Base-by-base conservation (phyloP, 805 yeast species). In the Saccharomycopsis fermentans region DNA sequence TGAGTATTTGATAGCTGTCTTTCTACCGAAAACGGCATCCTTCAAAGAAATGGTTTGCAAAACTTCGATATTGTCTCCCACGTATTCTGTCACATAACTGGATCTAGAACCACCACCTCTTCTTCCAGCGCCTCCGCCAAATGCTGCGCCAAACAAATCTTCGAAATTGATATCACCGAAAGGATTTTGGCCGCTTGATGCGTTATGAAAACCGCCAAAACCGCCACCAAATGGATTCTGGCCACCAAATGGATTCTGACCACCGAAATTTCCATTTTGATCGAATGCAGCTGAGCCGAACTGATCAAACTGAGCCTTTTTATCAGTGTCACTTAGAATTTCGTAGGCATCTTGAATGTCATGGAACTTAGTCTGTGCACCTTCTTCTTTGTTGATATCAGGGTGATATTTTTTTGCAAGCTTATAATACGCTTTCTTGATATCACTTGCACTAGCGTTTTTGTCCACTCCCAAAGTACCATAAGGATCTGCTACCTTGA, bases 381-480 rank as follows among this genome's bases (percentile, higher is more conserved):
- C 92, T 27, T 81, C 80, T 63, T 88, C 97, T 71, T 92, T 94
- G 71, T 92, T 94, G 52, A 94, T 88, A 74, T 94, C 99, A 0
- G 99, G 99, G 71, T 94, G 99, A 71, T 77, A 90, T 70, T 92
- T 81, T 71, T 94, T 94, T 16, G 97, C 99, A 63, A 94, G 75
- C 67, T 90, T 86, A 70, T 90, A 90, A 74, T 94, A 94, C 1
- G 96, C 92, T 71, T 91, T 91, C 72, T 94, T 94, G 73, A 94
- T 94, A 21, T 90, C 95, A n/a, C 88, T 79, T 6, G 84, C 74
- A 14, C 84, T 78, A 0, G 99, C 94, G 56, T 69, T 69, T 62
- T 80, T 81, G 29, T 79, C 81, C 32, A 94, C 88, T 3, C 98
- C 98, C 50, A 94, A 74, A 0, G 83, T 81, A 62, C 82, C 77